Conservation (phyloP, 305 asterid species). For the Stenogyne calaminthoides region DNA sequence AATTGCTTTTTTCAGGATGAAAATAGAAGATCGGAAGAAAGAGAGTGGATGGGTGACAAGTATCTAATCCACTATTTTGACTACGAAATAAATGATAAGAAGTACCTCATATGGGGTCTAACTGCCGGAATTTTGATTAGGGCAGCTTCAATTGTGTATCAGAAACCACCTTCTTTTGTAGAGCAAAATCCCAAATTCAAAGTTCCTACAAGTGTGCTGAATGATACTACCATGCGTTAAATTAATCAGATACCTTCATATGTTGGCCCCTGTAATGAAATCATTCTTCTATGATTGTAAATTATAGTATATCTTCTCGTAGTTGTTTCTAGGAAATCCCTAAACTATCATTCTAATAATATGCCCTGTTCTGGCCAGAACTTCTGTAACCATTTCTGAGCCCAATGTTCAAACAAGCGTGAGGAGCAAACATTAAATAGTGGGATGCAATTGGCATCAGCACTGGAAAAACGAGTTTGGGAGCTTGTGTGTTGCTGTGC, state of each 20-base stretch:
- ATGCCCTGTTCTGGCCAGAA: not conserved
- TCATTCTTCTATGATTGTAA: not conserved
- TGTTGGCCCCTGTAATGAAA: not conserved
- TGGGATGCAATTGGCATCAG: not conserved
- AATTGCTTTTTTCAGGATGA: constrained; percentile 58
- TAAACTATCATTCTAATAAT: not conserved
- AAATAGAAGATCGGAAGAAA: constrained; percentile 70
- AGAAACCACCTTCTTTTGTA: constrained; percentile 75
- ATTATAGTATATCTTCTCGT: not conserved
- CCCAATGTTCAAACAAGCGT: not conserved
- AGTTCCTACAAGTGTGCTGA: constrained; percentile 49
- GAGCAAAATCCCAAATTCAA: constrained; percentile 82
- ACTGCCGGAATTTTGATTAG: constrained; percentile 90
- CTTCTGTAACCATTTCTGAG: not conserved
- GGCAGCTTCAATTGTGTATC: constrained; percentile 90
- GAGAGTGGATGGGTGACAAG: constrained; percentile 81
- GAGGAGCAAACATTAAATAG: not conserved
- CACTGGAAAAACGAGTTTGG: not conserved
- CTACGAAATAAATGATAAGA: constrained; percentile 53
- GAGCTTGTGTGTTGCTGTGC: not conserved
- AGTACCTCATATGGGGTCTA: constrained; percentile 85
- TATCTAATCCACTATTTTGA: constrained; percentile 77
- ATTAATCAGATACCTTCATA: not conserved
- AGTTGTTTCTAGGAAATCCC: not conserved
- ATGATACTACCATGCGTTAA: constrained; percentile 59